phyloP scores from a whole-genome alignment of 2,329 filamentous ascomycete species.

The Monosporascus sp. region DNA sequence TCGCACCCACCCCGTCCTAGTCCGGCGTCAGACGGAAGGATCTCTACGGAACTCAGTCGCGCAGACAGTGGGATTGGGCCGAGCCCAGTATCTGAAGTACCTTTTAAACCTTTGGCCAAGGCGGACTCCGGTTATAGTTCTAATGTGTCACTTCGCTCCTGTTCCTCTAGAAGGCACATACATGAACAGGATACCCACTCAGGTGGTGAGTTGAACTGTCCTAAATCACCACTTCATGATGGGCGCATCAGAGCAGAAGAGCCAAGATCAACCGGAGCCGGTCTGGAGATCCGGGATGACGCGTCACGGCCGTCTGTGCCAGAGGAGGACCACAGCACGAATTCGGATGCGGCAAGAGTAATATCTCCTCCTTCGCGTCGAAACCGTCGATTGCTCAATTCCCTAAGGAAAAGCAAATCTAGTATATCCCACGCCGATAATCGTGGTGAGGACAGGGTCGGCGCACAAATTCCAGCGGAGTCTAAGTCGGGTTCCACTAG shows the following conservation, averaged over 20 bases:
- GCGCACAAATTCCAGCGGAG: conserved; percentile 14
- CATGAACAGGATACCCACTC: conserved; percentile 18
- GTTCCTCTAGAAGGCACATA: conserved; percentile 29
- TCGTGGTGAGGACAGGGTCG: conserved; percentile 7
- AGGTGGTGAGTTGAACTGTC: conserved; percentile 4
- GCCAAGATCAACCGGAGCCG: neutral
- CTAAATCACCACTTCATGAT: neutral
- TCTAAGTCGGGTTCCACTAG: conserved; percentile 23
- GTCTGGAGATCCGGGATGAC: conserved; percentile 9
- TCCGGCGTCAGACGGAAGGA: conserved; percentile 12
- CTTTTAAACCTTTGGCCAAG: conserved; percentile 44
- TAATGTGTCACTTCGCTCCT: conserved; percentile 51
- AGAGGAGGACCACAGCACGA: conserved; percentile 25
- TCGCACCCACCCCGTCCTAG: conserved; percentile 20
- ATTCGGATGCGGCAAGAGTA: conserved; percentile 2
- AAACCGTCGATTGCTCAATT: conserved; percentile 1
- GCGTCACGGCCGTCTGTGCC: conserved; percentile 29
- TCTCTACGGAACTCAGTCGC: conserved; percentile 23
- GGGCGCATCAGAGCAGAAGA: neutral
- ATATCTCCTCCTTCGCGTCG: conserved; percentile 5
- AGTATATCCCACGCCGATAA: conserved; percentile 14
- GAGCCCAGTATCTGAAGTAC: conserved; percentile 37
- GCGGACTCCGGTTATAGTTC: conserved; percentile 59
- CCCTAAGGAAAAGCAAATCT: conserved; percentile 7
- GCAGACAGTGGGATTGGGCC: conserved; percentile 47